Evolutionary conservation across 495 filamentous ascomycete genomes (phyloP), one percentile per base, ranked within the genome.

Genomic region (Antarctomyces pellizariae): DNA sequence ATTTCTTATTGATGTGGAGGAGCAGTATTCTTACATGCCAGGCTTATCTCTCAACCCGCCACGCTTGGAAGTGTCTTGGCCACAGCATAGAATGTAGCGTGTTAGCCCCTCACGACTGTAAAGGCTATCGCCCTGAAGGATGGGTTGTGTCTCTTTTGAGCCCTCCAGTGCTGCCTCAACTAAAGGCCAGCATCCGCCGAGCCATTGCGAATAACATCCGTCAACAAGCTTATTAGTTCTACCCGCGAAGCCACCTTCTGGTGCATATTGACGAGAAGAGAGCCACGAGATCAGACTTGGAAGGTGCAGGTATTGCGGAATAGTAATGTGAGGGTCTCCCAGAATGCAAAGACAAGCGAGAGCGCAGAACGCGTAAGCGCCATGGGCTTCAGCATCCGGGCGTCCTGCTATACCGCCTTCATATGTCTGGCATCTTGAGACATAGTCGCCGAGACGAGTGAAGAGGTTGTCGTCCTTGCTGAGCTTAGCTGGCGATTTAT

Each of bases 191-290:
- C 83, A 93, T 16, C 71, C 75, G 4, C 89, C 86, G 6, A 92
- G 75, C 86, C 86, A 97, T 40, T 90, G 82, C 47, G 75, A 84
- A 50, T 97, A 95, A 46, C 86, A 97, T 25, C 84, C 86, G 48
- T 97, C 86, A 13, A 95, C 83, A 5, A 97, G 59, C 49, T 97
- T 97, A 51, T 95, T 93, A n/a, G 86, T 91, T 36, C 86, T 66
- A 32, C 86, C 86, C 9, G 75, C 65, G 38, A 84, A 75, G 7
- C 86, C 86, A 21, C 82, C 89, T 48, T 95, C 86, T 2, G 86
- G 89, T 5, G 64, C 68, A 51, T 84, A 75, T 44, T 97, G 86
- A 30, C 83, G 68, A 18, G 75, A 64, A 18, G 77, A 80, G 12
- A 95, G 60, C 80, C 86, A 95, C 22, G 71, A 67, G 12, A 89